These are phyloP conservation scores for Tulasnella sp. DNA, from an alignment of 768 basidiomycete genomes.

Conservation along the genomic window DNA sequence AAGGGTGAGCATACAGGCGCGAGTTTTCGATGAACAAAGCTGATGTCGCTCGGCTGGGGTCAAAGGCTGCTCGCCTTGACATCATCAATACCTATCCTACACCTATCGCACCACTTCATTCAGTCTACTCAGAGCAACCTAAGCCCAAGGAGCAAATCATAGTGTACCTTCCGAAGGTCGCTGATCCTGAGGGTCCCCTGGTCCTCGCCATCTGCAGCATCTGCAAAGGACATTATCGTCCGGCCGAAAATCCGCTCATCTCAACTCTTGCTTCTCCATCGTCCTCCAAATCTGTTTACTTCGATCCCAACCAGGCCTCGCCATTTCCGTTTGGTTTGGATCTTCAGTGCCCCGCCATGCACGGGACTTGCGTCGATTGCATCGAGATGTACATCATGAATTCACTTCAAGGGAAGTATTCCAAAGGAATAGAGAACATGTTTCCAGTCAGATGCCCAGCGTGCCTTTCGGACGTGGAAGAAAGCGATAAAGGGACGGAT, in stretches of 20 bases:
- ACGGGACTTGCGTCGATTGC: neutral
- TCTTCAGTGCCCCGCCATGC: neutral
- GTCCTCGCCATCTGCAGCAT: neutral
- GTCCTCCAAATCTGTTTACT: neutral
- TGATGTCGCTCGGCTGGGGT: neutral
- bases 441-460: neutral
- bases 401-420: neutral
- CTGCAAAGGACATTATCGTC: neutral
- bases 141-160: neutral
- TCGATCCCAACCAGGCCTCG: neutral
- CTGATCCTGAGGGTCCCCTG: neutral
- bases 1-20: neutral
- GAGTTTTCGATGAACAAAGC: neutral
- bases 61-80: too few relatives aligned
- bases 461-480: neutral
- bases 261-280: neutral
- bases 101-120: neutral
- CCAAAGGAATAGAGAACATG: too few relatives aligned
- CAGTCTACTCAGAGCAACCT: neutral
- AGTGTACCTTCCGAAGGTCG: neutral
- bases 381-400: neutral
- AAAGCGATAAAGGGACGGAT: neutral
- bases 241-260: neutral
- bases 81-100: neutral
- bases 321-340: neutral